Base-by-base conservation (phyloP, 148 eudicot genomes). In the Camellia japonica region DNA sequence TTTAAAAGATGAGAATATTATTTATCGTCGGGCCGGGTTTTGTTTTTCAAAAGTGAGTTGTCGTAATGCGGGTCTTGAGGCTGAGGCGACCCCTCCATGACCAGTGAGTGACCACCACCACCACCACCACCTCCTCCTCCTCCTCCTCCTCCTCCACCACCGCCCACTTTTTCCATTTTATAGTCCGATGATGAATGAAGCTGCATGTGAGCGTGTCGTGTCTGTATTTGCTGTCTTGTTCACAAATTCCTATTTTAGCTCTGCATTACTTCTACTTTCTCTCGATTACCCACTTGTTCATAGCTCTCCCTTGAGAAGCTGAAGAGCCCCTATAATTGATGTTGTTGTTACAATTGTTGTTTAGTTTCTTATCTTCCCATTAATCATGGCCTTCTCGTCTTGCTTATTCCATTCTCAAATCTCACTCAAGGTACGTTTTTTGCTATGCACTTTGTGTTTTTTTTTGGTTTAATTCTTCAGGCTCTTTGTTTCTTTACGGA, bases 311-410 rank as follows among this genome's bases (percentile, higher is more conserved):
- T 2, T 49, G 52, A 64, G 19, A 38, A 73, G 74, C 66, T 81
- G 78, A 80, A 73, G 73, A 68, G 46, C 9, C 67, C 68, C 76
- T 18, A 16, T 44, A 18, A 6, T 43, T 46, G 62, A 44, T 77
- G 47, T 44, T 67, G 49, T 56, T 81, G n/a, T 7, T 2, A 6
- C 13, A 3, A 55, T 52, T 58, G 12, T 13, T 42, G 18, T 1
- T 77, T 9, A 38, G 47, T 78, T 16, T 65, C 7, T 73, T 43
- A 23, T 41, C 41, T 66, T 66, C 61, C 23, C 13, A 4, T 38
- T 55, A 59, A 70, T n/a, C 13, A 91, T 92, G 96, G 89, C 91
- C 73, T 84, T 86, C 74, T 87, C 90, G 78, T 77, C 83, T 84
- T 86, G 90, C 88, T 82, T 84, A 46, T 84, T 76, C 42, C 78